Evolutionary conservation across 2,329 filamentous ascomycete species (phyloP).

Genomic region (Stagonosporopsis chrysanthemi): DNA sequence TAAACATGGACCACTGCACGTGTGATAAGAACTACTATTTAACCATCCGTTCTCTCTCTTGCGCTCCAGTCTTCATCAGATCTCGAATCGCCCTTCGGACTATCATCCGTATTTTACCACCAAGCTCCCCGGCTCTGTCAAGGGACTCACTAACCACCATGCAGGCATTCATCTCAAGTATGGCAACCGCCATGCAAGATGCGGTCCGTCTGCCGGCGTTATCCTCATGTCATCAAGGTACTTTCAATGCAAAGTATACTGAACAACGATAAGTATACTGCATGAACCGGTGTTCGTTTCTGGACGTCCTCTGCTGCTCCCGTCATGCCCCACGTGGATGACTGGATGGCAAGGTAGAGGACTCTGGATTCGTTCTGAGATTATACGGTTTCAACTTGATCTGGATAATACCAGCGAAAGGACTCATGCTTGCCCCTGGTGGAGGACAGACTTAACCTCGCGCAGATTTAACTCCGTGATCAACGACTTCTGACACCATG

Average conservation of each 20-base stretch:
- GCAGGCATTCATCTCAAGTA: constrained; percentile 38
- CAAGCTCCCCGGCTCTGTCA: not conserved
- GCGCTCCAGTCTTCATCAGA: not conserved
- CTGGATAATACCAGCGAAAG: constrained; percentile 99
- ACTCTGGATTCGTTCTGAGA: constrained; percentile 70
- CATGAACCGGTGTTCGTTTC: constrained; percentile 54
- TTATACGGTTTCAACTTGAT: constrained; percentile 96
- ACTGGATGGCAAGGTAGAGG: constrained; percentile 4
- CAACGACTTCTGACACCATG: constrained; percentile 60
- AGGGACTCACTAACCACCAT: constrained; percentile 29
- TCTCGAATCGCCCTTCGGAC: not conserved
- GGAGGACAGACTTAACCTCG: constrained; percentile 40
- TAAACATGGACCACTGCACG: constrained; percentile 16
- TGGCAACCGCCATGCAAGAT: constrained; percentile 42
- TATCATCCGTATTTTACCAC: constrained; percentile 32
- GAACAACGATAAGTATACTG: constrained; percentile 47
- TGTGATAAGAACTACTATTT: constrained; percentile 27
- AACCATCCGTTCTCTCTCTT: constrained; percentile 18
- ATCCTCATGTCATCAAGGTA: constrained; percentile 49
- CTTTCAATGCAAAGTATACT: constrained; percentile 49
- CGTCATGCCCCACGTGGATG: constrained; percentile 2
- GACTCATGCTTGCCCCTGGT: constrained; percentile 78
- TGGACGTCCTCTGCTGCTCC: constrained; percentile 16
- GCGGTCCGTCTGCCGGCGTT: constrained; percentile 44
- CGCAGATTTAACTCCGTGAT: constrained; percentile 44